These are phyloP conservation scores for Penicillium daleae DNA, from an alignment of 495 filamentous ascomycete species.

Conservation along the genomic window DNA sequence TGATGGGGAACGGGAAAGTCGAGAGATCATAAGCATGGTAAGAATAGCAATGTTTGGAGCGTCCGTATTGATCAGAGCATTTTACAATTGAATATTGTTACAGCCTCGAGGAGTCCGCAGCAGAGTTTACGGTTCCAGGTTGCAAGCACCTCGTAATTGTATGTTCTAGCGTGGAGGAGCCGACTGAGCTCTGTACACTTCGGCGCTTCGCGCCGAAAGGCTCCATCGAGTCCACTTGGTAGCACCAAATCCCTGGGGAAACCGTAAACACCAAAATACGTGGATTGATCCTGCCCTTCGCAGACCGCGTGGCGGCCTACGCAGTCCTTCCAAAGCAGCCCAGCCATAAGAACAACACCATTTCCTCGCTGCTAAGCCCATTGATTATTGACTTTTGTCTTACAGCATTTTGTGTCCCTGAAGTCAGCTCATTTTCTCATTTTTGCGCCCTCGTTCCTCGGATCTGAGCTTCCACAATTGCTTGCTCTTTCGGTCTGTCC, in stretches of 20 bases:
- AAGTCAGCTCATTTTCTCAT: background rate
- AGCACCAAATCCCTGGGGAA: background rate
- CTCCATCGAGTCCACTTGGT: background rate
- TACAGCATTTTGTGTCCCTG: background rate
- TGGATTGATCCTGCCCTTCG: slow-evolving; percentile 2
- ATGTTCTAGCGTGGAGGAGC: background rate
- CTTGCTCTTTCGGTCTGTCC: too few relatives aligned
- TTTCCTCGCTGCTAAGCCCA: background rate
- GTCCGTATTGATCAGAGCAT: background rate
- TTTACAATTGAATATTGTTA: too few relatives aligned
- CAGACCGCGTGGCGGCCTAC: slow-evolving; percentile 31
- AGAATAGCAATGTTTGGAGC: background rate
- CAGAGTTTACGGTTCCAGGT: background rate
- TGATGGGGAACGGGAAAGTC: background rate
- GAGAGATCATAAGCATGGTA: background rate
- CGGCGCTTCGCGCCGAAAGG: background rate
- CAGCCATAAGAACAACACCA: background rate
- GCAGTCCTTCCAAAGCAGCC: slow-evolving; percentile 8
- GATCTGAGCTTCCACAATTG: background rate
- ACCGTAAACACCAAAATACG: background rate
- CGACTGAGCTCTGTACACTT: background rate
- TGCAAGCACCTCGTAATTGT: background rate
- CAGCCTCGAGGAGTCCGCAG: background rate
- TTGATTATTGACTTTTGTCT: background rate
- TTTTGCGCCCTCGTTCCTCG: background rate